Percentiles rank a stretch among this genome's conserved stretches.
phyloP scores from a whole-genome alignment of 2,329 filamentous ascomycete genomes.

The Apiospora aurea region DNA sequence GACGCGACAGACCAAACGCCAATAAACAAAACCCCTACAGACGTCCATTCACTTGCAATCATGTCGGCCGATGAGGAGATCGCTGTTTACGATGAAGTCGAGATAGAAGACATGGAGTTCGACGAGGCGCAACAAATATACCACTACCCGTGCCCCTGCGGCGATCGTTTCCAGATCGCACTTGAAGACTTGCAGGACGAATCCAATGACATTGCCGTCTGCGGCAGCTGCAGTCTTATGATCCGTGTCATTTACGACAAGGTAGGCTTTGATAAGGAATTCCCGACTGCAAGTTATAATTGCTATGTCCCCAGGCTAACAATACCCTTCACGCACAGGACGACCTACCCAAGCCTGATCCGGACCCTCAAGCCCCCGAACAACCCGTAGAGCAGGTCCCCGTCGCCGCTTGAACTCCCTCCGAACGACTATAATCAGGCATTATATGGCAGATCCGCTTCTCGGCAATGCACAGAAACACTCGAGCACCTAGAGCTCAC shows the following conservation, averaged over 20 bases:
- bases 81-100: constrained; percentile 94
- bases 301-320: not conserved
- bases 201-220: constrained; percentile 89
- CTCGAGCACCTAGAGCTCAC: not conserved
- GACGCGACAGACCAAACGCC: not conserved
- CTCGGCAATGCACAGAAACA: not conserved
- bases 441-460: not conserved
- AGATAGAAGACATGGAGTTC: constrained; percentile 98
- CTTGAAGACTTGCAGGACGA: constrained; percentile 86
- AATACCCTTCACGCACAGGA: constrained; percentile 31
- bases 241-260: constrained; percentile 92
- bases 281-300: constrained; percentile 1
- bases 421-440: not conserved
- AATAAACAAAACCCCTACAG: not conserved
- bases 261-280: constrained; percentile 57
- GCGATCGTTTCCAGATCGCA: constrained; percentile 92
- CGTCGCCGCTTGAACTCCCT: constrained; percentile 33
- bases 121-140: constrained; percentile 85
- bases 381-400: constrained; percentile 37
- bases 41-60: constrained; percentile 31
- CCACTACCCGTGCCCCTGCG: constrained; percentile 96
- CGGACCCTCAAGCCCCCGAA: constrained; percentile 37
- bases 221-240: constrained; percentile 96
- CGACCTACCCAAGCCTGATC: constrained; percentile 40
- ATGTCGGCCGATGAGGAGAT: constrained; percentile 69